These are phyloP conservation scores for Suillus sp. DNA, from an alignment of 768 basidiomycete species.

Conservation along the genomic window DNA sequence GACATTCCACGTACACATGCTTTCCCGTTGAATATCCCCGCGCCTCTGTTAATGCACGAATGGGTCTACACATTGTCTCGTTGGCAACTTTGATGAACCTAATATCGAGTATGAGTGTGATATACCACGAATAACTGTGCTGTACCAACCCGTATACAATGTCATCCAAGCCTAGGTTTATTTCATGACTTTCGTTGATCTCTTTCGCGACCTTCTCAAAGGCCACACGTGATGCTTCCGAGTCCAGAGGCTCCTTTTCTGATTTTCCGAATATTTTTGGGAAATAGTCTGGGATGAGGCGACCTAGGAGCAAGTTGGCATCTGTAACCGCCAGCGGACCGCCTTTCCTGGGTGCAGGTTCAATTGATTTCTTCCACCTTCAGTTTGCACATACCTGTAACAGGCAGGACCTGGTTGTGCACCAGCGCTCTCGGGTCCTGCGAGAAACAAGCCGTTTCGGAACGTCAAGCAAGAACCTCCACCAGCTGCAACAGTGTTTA, in stretches of 20 bases:
- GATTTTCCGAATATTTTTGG: conserved; percentile 93
- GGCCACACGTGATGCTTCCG: conserved; percentile 62
- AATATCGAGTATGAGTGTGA: not conserved
- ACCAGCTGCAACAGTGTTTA: conserved; percentile 95
- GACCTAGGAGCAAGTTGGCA: conserved; percentile 87
- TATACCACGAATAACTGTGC: not conserved
- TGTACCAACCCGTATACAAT: conserved; percentile 79
- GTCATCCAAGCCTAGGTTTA: conserved; percentile 71
- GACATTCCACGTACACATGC: conserved; percentile 51
- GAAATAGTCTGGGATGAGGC: conserved; percentile 88
- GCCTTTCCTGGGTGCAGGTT: conserved; percentile 61
- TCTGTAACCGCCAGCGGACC: conserved; percentile 92
- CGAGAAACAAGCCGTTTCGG: conserved; percentile 86
- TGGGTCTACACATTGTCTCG: conserved; percentile 95
- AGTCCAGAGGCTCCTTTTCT: conserved; percentile 83
- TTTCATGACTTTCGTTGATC: conserved; percentile 68
- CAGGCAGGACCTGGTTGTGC: conserved; percentile 94
- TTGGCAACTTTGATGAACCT: conserved; percentile 97
- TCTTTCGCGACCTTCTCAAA: conserved; percentile 71
- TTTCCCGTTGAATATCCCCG: conserved; percentile 80
- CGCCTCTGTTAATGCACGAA: conserved; percentile 88
- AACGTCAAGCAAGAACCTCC: conserved; percentile 90
- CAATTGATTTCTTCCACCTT: not conserved
- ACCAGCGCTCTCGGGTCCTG: conserved; percentile 92
- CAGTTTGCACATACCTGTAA: conserved; percentile 60